Conservation (phyloP, 345 rosid genomes). For the Litchi chinensis region DNA sequence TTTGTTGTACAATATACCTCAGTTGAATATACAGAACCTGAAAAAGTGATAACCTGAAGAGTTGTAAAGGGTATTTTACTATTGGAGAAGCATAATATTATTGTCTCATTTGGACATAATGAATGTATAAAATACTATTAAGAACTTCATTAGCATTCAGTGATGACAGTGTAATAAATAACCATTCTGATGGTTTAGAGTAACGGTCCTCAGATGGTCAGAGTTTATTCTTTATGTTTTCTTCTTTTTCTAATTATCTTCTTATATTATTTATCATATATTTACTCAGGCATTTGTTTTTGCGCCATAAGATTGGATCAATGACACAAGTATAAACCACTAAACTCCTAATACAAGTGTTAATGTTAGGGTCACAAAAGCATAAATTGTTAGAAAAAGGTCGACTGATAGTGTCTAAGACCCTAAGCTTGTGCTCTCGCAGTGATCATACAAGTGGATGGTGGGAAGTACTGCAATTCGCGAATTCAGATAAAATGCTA, state of each 20-base stretch:
- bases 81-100: neutral
- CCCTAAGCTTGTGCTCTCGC: too few relatives aligned
- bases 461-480: neutral
- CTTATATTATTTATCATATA: neutral
- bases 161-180: slow-evolving; percentile 19
- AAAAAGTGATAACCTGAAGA: slow-evolving; percentile 23
- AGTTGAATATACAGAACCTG: slow-evolving; percentile 15
- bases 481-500: neutral
- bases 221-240: neutral
- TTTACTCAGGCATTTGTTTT: too few relatives aligned
- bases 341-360: too few relatives aligned
- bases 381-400: too few relatives aligned
- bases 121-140: slow-evolving; percentile 12
- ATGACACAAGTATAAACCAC: too few relatives aligned
- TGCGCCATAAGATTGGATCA: too few relatives aligned
- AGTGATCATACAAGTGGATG: too few relatives aligned
- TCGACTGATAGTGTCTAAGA: too few relatives aligned
- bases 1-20: slow-evolving; percentile 6
- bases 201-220: neutral
- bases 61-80: slow-evolving; percentile 23
- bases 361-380: too few relatives aligned
- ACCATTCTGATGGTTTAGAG: slow-evolving; percentile 9
- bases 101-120: slow-evolving; percentile 18
- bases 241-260: neutral
- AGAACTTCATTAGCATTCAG: slow-evolving; percentile 6